Evolutionary conservation across 345 rosid genomes (phyloP).

Genomic region (Brassica nigra): DNA sequence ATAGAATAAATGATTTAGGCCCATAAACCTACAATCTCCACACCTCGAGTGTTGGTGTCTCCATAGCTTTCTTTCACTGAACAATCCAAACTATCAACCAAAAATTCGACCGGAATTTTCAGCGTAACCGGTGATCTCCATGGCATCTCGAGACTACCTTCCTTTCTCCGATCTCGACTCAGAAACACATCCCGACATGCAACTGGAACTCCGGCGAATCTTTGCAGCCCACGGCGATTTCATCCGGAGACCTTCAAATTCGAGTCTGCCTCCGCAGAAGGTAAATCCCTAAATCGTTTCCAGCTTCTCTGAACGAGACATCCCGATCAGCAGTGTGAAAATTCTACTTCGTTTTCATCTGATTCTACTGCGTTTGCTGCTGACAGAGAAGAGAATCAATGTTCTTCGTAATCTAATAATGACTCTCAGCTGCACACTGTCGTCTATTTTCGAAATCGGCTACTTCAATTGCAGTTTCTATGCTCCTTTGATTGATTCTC

Average conservation of each 20-base stretch:
- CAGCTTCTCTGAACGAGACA: neutral
- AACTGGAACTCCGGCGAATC: neutral
- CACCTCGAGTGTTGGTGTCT: too few relatives aligned
- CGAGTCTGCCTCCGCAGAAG: neutral
- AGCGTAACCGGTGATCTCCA: neutral
- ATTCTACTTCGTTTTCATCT: too few relatives aligned
- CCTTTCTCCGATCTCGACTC: neutral
- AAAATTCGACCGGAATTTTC: neutral
- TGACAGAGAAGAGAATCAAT: too few relatives aligned
- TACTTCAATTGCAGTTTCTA: too few relatives aligned
- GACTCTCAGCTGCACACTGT: too few relatives aligned
- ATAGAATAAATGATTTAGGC: neutral
- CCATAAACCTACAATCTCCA: neutral
- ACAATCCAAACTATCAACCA: neutral
- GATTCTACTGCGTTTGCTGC: too few relatives aligned
- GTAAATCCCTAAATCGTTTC: neutral
- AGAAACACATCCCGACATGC: too few relatives aligned
- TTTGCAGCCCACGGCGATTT: neutral
- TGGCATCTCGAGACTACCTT: neutral
- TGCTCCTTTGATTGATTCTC: too few relatives aligned
- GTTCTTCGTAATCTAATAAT: too few relatives aligned
- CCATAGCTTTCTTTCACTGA: too few relatives aligned
- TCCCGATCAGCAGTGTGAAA: neutral
- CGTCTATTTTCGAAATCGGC: too few relatives aligned
- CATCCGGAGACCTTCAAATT: neutral